Percentiles rank a stretch among this genome's conserved stretches.
Evolutionary conservation across 2,329 filamentous ascomycete species (phyloP).

Genomic region (Pseudogymnoascus sp.): DNA sequence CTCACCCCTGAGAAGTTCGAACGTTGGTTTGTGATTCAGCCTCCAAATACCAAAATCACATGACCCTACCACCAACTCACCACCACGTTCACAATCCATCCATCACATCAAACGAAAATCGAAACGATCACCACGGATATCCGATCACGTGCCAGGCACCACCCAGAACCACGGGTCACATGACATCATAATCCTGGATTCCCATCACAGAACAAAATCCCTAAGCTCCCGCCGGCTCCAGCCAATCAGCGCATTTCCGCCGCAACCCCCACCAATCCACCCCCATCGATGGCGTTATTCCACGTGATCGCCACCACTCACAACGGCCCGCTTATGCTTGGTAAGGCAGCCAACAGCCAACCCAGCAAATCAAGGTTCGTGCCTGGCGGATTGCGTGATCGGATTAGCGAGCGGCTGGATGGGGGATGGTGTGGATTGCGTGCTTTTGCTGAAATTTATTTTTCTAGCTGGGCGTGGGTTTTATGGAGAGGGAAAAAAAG

Average conservation of each 20-base stretch:
- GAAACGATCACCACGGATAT: not conserved
- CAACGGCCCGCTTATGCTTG: not conserved
- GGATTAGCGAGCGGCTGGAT: not conserved
- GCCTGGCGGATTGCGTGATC: slow-evolving; percentile 1
- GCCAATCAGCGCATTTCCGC: not conserved
- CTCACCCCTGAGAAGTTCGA: not conserved
- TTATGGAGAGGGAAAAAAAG: not conserved
- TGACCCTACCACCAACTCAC: not conserved
- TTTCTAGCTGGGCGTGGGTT: not conserved
- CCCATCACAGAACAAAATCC: slow-evolving; percentile 5
- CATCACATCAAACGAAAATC: not conserved
- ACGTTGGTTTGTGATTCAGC: not conserved
- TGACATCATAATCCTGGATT: not conserved
- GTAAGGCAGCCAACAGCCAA: not conserved
- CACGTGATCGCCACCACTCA: not conserved
- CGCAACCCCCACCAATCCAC: not conserved
- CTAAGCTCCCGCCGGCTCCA: not conserved
- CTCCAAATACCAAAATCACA: not conserved
- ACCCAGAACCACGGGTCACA: not conserved
- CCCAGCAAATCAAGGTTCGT: not conserved
- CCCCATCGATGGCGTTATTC: not conserved
- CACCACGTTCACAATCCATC: not conserved
- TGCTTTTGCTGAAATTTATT: not conserved
- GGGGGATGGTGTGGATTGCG: not conserved
- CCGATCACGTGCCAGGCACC: not conserved